Percentiles rank a stretch among this genome's conserved stretches.
These are phyloP conservation scores for Penicillium sp. DNA, from an alignment of 2,329 filamentous ascomycete species.

Conservation along the genomic window DNA sequence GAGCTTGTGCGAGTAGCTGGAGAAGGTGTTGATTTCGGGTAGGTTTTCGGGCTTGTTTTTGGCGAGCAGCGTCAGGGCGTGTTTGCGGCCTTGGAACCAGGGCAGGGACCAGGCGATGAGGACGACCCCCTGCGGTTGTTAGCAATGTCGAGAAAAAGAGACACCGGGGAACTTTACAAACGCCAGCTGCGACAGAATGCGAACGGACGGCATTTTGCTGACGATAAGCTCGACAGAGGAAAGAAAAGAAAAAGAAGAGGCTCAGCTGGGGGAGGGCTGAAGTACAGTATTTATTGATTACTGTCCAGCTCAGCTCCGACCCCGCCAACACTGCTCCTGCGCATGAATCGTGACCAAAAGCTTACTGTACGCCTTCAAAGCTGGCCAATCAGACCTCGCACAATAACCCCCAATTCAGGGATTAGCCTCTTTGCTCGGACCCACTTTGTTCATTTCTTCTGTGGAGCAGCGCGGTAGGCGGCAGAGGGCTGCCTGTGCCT, in stretches of 20 bases:
- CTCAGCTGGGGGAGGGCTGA: neutral
- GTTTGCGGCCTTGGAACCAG: constrained; percentile 2
- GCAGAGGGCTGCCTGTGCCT: neutral
- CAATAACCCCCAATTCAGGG: neutral
- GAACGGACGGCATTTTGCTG: neutral
- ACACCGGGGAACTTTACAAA: neutral
- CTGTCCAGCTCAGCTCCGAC: neutral
- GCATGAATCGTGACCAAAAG: too few relatives aligned
- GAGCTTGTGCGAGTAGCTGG: constrained; percentile 14
- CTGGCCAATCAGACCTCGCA: too few relatives aligned
- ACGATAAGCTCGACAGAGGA: neutral
- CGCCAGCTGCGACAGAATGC: neutral
- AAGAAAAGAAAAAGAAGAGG: neutral
- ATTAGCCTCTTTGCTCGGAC: neutral
- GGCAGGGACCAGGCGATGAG: constrained; percentile 1
- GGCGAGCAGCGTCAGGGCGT: constrained; percentile 10
- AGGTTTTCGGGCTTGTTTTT: constrained; percentile 21
- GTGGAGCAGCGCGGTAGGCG: neutral
- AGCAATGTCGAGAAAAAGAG: neutral
- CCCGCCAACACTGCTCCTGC: neutral
- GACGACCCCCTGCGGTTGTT: neutral
- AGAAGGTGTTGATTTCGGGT: constrained; percentile 13
- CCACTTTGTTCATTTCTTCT: neutral
- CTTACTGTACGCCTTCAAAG: too few relatives aligned
- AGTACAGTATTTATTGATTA: neutral